Base-by-base conservation (phyloP, 257 asterid genomes). In the Petunia axillaris region DNA sequence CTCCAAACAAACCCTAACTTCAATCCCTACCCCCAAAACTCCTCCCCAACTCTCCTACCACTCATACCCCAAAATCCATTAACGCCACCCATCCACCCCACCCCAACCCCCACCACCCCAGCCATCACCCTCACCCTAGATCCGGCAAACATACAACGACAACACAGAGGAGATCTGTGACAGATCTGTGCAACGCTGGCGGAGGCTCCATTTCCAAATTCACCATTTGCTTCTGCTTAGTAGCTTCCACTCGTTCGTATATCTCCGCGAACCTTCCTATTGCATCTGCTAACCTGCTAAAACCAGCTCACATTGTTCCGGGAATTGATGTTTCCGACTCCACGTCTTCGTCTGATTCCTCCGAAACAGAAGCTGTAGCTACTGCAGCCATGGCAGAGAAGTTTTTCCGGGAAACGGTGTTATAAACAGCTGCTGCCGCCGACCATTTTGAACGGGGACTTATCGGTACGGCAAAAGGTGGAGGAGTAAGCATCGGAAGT, bases 141-240 rank as follows among this genome's bases (percentile, higher is more conserved):
- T 25, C 25, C 25, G 25, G 25, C 25, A 25, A 25, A 25, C 25
- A 25, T 25, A 25, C 25, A 25, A 25, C 25, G 25, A 25, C 25
- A 25, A 25, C 25, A 25, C 25, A 25, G 25, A 25, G 25, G 25
- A 25, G 25, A 25, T 25, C 25, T 25, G 25, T 25, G 25, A 25
- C 25, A 25, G 25, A 25, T 25, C 25, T 25, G 25, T 25, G 25
- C 25, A 25, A 25, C 25, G 25, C 25, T 25, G 25, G 25, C 25
- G 25, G 25, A 25, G 25, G 25, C 25, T 25, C 25, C 25, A 91
- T 94, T 92, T 94, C 98, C 85, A 91, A 75, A 79, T 94, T 98
- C 91, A 93, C 89, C 90, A 94, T 85, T 83, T 90, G 98, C 85
- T 91, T 80, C 89, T 91, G 97, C 76, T 94, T 94, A 38, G 90